Conservation (phyloP, 192 early-diverging fungal genomes). For the Pilaira anomala region DNA sequence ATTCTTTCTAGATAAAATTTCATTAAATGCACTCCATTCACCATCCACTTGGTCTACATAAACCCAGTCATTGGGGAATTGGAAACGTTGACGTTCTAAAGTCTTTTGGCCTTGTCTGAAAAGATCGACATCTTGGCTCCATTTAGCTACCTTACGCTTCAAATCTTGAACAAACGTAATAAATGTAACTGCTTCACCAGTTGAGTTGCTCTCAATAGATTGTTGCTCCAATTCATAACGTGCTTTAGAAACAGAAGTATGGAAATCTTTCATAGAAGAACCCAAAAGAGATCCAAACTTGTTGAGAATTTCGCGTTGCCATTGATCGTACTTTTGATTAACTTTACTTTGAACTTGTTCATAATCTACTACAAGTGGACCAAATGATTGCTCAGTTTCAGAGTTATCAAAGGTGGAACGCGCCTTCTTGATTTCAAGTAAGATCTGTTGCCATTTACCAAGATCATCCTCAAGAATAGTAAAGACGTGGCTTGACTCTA, state of each 20-base stretch:
- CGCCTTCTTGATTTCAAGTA: slow-evolving; percentile 91
- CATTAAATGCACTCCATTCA: slow-evolving; percentile 96
- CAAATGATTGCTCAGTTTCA: slow-evolving; percentile 84
- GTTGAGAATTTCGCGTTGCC: slow-evolving; percentile 95
- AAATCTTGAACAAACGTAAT: slow-evolving; percentile 97
- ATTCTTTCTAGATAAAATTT: slow-evolving; percentile 89
- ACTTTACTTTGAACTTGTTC: slow-evolving; percentile 98
- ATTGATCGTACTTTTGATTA: slow-evolving; percentile 94
- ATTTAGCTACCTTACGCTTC: slow-evolving; percentile 73
- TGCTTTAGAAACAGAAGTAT: slow-evolving; percentile 68
- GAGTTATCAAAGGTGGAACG: slow-evolving; percentile 96
- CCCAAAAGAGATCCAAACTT: slow-evolving; percentile 83
- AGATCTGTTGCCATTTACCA: slow-evolving; percentile 86
- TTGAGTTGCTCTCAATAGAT: slow-evolving; percentile 77
- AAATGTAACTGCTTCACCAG: slow-evolving; percentile 88
- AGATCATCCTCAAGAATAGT: slow-evolving; percentile 85
- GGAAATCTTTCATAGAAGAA: slow-evolving; percentile 78
- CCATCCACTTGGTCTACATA: slow-evolving; percentile 94
- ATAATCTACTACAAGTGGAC: slow-evolving; percentile 86
- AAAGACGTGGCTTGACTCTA: slow-evolving; percentile 84
- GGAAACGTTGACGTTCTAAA: slow-evolving; percentile 89
- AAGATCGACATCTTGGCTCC: slow-evolving; percentile 80
- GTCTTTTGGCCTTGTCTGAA: slow-evolving; percentile 91
- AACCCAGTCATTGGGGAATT: slow-evolving; percentile 94
- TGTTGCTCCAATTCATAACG: slow-evolving; percentile 87